Base-by-base conservation (phyloP, 768 basidiomycete species). In the Gyrodon lividus region DNA sequence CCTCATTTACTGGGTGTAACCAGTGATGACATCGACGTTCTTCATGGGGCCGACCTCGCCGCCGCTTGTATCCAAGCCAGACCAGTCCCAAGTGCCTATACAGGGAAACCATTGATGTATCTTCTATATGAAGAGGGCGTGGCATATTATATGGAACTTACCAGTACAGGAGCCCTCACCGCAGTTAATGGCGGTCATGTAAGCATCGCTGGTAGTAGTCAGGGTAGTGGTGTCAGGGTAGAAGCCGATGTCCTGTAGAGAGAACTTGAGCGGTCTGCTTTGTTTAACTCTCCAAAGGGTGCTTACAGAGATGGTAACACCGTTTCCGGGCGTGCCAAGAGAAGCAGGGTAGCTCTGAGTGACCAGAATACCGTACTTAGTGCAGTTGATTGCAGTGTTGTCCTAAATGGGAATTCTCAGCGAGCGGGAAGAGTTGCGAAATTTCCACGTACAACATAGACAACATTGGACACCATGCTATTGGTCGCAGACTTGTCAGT, bases 311-410 rank as follows among this genome's bases (percentile, higher is more conserved):
- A 86, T 67, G 17, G 55, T 64, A 12, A 82, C 79, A 4, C 83
- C 83, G n/a, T 63, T 79, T 28, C 83, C 83, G 5, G 85, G 80
- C 0, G 70, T 77, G n/a, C 78, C 78, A 16, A 81, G 58, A 10
- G 74, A 71, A 22, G 64, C 55, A 5, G 84, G 82, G 61, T 86
- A 86, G 59, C 81, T 84, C 75, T 83, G 61, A 59, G 83, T 80
- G 31, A 87, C 82, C 54, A 87, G 46, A 0, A 87, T 66, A 33
- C 84, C 86, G 49, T 77, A 86, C 30, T 62, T n/a, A 1, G 67
- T 70, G 8, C 77, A 70, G 12, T 77, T 78, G 10, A 64, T 77
- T 2, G 76, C 81, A 13, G 73, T 78, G 62, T 87, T 86, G 30
- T 73, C 79, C 74, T 79, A n/a, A 16, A 12, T 39, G 40, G 53